Conservation (phyloP, 2,329 filamentous ascomycete species). For the Epichloe baconii region DNA sequence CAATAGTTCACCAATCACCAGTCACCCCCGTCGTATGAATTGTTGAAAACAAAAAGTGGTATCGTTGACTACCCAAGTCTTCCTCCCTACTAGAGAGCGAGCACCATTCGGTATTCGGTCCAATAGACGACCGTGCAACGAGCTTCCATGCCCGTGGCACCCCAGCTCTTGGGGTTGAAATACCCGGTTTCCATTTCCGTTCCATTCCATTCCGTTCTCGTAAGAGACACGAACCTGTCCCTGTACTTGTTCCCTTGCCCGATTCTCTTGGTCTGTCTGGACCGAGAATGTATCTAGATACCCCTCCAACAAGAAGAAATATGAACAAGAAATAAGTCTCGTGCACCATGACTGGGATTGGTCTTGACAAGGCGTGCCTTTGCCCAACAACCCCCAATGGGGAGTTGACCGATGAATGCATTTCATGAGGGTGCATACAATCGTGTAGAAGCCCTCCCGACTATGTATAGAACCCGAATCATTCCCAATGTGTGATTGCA, state of each 20-base stretch:
- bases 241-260: neutral
- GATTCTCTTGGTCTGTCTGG: neutral
- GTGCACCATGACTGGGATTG: neutral
- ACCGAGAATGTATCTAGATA: neutral
- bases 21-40: too few species aligned
- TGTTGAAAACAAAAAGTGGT: neutral
- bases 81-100: neutral
- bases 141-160: neutral
- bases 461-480: neutral
- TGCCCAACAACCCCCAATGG: neutral
- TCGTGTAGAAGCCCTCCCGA: constrained; percentile 3
- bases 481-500: neutral
- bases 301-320: neutral
- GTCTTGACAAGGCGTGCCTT: too few species aligned
- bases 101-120: neutral
- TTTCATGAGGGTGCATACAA: constrained; percentile 3
- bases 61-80: constrained; percentile 1
- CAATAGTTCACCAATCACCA: too few species aligned
- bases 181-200: neutral
- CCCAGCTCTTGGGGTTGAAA: neutral
- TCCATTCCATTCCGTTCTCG: neutral
- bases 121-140: neutral
- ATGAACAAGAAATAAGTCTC: neutral
- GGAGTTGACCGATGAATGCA: neutral
- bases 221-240: neutral